Percentiles rank a stretch among this genome's conserved stretches.
Evolutionary conservation across 2,329 filamentous ascomycete genomes (phyloP).

Genomic region (Diplodia intermedia): DNA sequence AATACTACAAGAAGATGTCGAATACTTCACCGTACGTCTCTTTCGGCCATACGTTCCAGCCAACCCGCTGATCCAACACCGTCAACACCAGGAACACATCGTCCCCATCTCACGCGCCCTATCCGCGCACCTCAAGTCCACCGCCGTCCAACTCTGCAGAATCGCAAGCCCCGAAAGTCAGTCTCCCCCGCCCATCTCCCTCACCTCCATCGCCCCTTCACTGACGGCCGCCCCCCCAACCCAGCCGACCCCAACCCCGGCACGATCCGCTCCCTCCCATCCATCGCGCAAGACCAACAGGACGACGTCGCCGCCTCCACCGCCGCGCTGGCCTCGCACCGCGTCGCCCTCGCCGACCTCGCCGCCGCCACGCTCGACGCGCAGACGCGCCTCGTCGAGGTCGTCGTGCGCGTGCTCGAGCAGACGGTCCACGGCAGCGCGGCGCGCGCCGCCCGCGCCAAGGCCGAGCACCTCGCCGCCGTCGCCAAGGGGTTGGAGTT

Average conservation of each 20-base stretch:
- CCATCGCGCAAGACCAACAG: neutral
- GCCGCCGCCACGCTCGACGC: conserved; percentile 44
- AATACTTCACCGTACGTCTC: conserved; percentile 47
- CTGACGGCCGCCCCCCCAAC: conserved; percentile 28
- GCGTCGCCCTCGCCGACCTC: conserved; percentile 46
- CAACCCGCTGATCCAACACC: neutral
- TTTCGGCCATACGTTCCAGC: neutral
- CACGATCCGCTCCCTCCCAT: conserved; percentile 32
- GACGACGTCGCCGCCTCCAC: neutral
- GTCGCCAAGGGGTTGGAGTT: conserved; percentile 52
- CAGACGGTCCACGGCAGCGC: conserved; percentile 56
- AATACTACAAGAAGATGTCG: conserved; percentile 50
- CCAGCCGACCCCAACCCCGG: neutral
- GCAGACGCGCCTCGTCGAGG: conserved; percentile 48
- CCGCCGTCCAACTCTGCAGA: conserved; percentile 43
- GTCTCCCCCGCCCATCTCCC: conserved; percentile 6
- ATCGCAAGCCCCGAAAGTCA: conserved; percentile 41
- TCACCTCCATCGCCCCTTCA: neutral
- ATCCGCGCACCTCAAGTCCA: conserved; percentile 43
- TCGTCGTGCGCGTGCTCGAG: conserved; percentile 54
- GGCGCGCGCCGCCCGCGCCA: conserved; percentile 50
- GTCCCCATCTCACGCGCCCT: conserved; percentile 44
- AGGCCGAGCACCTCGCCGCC: conserved; percentile 52
- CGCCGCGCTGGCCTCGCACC: conserved; percentile 40
- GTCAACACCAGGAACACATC: conserved; percentile 43